A percentile compares a stretch with the other conserved stretches of the same genome.
Evolutionary conservation across 2,329 filamentous ascomycete genomes (phyloP).

Genomic region (Colletotrichum paranaense): DNA sequence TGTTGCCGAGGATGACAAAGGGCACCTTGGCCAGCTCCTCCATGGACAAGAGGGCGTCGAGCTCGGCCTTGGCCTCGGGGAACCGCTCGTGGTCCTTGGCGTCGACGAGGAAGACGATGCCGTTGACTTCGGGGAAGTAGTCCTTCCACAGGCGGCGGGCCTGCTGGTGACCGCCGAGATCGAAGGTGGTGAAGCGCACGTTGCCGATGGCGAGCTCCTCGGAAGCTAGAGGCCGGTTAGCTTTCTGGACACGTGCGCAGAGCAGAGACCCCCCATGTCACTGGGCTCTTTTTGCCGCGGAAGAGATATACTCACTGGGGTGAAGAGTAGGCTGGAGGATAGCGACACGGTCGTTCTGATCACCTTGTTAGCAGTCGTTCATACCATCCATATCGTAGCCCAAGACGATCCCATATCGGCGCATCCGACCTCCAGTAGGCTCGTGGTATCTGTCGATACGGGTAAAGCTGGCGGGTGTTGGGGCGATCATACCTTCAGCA

Average conservation of each 20-base stretch:
- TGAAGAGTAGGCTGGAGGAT: constrained; percentile 92
- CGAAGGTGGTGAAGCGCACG: constrained; percentile 94
- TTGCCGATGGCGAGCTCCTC: constrained; percentile 94
- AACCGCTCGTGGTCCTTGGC: constrained; percentile 98
- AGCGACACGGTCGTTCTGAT: constrained; percentile 89
- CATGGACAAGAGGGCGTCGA: constrained; percentile 95
- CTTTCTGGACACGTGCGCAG: constrained; percentile 40
- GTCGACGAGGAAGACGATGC: constrained; percentile 97
- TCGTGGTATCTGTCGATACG: not conserved
- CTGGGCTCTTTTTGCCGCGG: not conserved
- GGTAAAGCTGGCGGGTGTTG: not conserved
- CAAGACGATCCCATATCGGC: not conserved
- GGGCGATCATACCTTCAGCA: constrained; percentile 84
- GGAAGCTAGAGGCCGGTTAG: constrained; percentile 67
- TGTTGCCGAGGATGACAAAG: constrained; percentile 97
- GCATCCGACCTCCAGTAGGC: constrained; percentile 5
- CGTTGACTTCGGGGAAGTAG: constrained; percentile 95
- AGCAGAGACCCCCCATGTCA: not conserved
- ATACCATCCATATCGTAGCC: constrained; percentile 39
- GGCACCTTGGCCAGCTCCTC: constrained; percentile 96
- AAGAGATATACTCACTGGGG: constrained; percentile 73
- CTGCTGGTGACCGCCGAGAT: constrained; percentile 93
- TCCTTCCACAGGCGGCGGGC: constrained; percentile 96
- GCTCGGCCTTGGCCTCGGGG: constrained; percentile 93
- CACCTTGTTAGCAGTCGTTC: constrained; percentile 6